phyloP scores from a whole-genome alignment of 148 eudicot species.

The Spergularia marina region DNA sequence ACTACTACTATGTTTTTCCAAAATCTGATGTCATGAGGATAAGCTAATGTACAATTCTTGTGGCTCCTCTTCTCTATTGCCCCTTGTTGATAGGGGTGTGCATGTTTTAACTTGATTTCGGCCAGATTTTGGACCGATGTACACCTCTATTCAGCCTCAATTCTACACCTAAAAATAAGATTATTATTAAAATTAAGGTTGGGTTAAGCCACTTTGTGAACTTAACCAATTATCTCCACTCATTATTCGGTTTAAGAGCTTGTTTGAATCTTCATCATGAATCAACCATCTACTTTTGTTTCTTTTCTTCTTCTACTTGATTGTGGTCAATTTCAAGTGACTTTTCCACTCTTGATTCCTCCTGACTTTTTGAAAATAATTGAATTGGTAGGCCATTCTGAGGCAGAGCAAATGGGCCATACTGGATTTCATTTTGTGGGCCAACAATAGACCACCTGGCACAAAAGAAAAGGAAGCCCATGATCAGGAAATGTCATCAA shows the following conservation, averaged over 20 bases:
- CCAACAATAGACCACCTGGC: slow-evolving; percentile 51
- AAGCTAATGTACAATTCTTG: slow-evolving; percentile 32
- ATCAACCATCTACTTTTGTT: not conserved
- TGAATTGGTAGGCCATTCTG: slow-evolving; percentile 49
- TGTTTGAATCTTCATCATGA: not conserved
- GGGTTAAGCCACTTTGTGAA: slow-evolving; percentile 21
- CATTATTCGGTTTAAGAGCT: not conserved
- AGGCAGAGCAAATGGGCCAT: slow-evolving; percentile 61
- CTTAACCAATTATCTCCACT: not conserved
- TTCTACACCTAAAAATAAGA: not conserved
- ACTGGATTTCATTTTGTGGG: slow-evolving; percentile 51
- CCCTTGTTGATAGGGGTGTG: not conserved
- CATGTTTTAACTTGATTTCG: too few relatives aligned
- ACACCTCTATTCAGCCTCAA: too few relatives aligned
- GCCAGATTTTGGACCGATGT: too few relatives aligned
- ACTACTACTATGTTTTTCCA: slow-evolving; percentile 16
- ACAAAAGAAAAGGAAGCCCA: not conserved
- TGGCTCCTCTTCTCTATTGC: slow-evolving; percentile 26
- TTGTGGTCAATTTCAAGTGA: too few relatives aligned
- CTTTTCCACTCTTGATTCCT: not conserved
- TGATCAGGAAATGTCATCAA: slow-evolving; percentile 11
- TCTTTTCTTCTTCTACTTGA: too few relatives aligned
- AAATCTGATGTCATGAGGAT: slow-evolving; percentile 15
- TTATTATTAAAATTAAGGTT: not conserved
- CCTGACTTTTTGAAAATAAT: slow-evolving; percentile 30